These are phyloP conservation scores for Leccinum subgranulosum DNA, from an alignment of 768 basidiomycete species.

Conservation along the genomic window DNA sequence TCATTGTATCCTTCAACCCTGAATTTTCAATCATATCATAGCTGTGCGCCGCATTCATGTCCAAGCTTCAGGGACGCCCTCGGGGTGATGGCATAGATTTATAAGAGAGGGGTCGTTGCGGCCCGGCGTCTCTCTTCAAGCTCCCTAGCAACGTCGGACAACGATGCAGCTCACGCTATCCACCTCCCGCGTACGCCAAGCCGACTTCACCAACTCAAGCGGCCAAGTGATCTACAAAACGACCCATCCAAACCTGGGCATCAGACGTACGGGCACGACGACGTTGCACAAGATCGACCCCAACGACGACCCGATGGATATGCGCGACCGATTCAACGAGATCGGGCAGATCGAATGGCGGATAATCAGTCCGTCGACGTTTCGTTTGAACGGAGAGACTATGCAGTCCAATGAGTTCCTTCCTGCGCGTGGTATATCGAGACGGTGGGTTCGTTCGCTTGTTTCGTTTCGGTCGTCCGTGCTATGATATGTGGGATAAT, in stretches of 20 bases:
- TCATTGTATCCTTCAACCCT: background rate
- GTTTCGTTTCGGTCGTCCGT: background rate
- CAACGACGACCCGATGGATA: conserved; percentile 14
- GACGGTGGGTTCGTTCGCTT: conserved; percentile 9
- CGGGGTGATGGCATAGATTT: background rate
- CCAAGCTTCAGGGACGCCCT: background rate
- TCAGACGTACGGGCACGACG: conserved; percentile 9
- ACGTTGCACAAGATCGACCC: conserved; percentile 20
- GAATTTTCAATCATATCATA: background rate
- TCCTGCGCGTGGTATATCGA: conserved; percentile 9
- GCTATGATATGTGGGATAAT: too few species aligned
- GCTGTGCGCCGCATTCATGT: background rate
- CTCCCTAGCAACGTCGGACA: background rate
- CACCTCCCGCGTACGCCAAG: conserved; percentile 14
- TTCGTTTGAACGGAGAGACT: conserved; percentile 30
- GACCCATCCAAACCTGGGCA: conserved; percentile 7
- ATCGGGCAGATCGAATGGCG: conserved; percentile 36
- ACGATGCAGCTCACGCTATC: conserved; percentile 23
- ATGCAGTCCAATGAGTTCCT: conserved; percentile 23
- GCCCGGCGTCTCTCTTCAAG: background rate
- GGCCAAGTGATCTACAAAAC: conserved; percentile 28
- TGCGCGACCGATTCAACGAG: conserved; percentile 26
- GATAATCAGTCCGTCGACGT: conserved; percentile 20
- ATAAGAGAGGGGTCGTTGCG: background rate
- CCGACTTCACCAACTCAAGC: conserved; percentile 17